Base-by-base conservation (phyloP, 164 flowering plant species). In the Santalum album region DNA sequence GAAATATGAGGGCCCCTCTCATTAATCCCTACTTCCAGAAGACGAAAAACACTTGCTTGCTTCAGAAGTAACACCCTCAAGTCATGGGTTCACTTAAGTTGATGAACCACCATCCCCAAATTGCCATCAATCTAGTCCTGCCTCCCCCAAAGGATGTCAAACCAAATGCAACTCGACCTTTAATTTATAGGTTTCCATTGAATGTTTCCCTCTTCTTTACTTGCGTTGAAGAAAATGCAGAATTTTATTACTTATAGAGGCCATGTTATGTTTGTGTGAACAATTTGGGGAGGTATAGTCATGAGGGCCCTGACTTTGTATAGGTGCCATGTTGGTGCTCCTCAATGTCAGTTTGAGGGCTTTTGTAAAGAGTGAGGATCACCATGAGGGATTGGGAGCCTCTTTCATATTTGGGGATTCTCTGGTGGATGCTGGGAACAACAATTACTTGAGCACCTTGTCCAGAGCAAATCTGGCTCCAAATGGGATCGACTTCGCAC, bases 381-480 rank as follows among this genome's bases (percentile, higher is more conserved):
- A n/a, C 4, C 56, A 35, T 45, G 39, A 51, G 1, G 63, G 46
- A 1, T 59, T 73, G 4, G 95, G 84, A 34, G 94, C 85, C 60
- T 89, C 96, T 14, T 92, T 76, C 55, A 70, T 92, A 44, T 92
- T 92, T 55, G 96, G 99, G 2, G 99, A 92, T 65, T 92, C 99
- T 2, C 72, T 89, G 1, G 99, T 89, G 1, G 99, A 92, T 61
- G 91, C 96, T 0, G 96, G 99, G 11, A 89, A 92, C 50, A 92
- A 92, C 40, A 92, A 92, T 55, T 92, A 68, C 59, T 57, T 92
- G 1, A 64, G 70, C 0, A 88, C 98, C 0, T 63, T 91, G 67
- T 82, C 98, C 9, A 86, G 67, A 65, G 98, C 95, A 0, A 68
- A 89, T 64, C 70, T 75, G 20, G 27, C 26, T 10, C 99, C 96